These are phyloP conservation scores for Sclerotinia trifoliorum DNA, from an alignment of 2,329 filamentous ascomycete genomes.

Conservation along the genomic window DNA sequence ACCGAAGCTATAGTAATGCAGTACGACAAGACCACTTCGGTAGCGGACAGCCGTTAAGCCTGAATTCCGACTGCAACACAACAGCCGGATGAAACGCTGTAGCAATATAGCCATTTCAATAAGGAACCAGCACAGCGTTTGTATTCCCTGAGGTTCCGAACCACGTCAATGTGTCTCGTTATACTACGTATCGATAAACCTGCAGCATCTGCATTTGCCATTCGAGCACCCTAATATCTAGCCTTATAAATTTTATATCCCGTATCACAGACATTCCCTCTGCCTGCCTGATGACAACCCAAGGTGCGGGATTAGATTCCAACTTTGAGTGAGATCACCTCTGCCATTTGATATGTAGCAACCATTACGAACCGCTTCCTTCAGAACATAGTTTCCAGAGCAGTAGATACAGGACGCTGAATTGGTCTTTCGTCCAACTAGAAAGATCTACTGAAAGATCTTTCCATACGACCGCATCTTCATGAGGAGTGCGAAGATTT, in stretches of 20 bases:
- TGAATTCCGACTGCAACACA: background rate
- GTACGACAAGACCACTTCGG: constrained; percentile 17
- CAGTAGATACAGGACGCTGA: constrained; percentile 81
- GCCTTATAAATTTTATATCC: background rate
- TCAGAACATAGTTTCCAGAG: constrained; percentile 73
- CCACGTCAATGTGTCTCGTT: constrained; percentile 20
- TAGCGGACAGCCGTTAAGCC: background rate
- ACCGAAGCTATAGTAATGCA: constrained; percentile 2
- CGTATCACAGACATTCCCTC: background rate
- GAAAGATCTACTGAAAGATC: constrained; percentile 57
- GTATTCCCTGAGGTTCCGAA: constrained; percentile 2
- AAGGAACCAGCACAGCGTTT: background rate
- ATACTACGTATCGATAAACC: constrained; percentile 11
- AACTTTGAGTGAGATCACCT: background rate
- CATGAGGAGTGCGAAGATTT: constrained; percentile 38
- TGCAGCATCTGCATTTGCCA: constrained; percentile 18
- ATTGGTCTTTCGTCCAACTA: constrained; percentile 63
- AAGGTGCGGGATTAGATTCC: background rate
- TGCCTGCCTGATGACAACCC: background rate
- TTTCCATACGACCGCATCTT: constrained; percentile 41
- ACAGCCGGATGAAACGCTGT: background rate
- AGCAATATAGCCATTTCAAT: background rate
- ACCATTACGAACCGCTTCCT: constrained; percentile 80
- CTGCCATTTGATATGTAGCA: constrained; percentile 55
- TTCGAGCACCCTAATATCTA: background rate